These are phyloP conservation scores for Thraustotheca clavata DNA, from an alignment of 352 stramenopile genomes.

Conservation along the genomic window DNA sequence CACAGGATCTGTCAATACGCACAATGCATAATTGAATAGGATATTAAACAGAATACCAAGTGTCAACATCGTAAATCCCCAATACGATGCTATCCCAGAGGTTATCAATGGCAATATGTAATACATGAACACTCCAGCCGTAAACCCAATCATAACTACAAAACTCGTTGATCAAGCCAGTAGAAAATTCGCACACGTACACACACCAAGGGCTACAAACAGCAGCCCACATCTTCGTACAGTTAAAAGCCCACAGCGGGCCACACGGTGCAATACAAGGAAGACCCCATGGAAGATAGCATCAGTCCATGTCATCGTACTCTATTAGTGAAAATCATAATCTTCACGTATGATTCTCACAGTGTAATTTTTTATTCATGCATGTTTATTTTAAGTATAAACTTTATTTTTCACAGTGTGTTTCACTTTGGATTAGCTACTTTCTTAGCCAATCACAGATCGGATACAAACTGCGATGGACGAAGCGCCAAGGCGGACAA, in stretches of 20 bases:
- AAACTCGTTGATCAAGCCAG: background rate
- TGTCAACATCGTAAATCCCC: slow-evolving; percentile 26
- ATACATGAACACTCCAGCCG: background rate
- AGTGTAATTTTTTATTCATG: too few species aligned
- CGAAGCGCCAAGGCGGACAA: too few species aligned
- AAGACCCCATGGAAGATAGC: background rate
- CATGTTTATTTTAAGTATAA: too few species aligned
- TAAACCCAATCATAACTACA: slow-evolving; percentile 3
- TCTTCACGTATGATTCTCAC: too few species aligned
- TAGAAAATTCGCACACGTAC: background rate
- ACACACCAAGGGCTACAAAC: background rate
- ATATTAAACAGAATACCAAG: slow-evolving; percentile 43
- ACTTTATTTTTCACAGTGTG: too few species aligned
- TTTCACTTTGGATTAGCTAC: too few species aligned
- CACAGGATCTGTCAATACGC: slow-evolving; percentile 47
- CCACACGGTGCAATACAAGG: background rate
- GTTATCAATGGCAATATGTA: slow-evolving; percentile 4
- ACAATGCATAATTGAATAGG: slow-evolving; percentile 69
- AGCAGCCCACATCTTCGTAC: background rate
- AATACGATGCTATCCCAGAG: background rate
- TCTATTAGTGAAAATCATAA: too few species aligned
- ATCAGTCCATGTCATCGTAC: background rate
- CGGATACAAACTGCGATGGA: too few species aligned
- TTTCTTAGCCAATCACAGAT: too few species aligned
- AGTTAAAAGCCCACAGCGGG: background rate